These are phyloP conservation scores for Reticulascus tulasneorum DNA, from an alignment of 2,329 filamentous ascomycete genomes.

Conservation along the genomic window DNA sequence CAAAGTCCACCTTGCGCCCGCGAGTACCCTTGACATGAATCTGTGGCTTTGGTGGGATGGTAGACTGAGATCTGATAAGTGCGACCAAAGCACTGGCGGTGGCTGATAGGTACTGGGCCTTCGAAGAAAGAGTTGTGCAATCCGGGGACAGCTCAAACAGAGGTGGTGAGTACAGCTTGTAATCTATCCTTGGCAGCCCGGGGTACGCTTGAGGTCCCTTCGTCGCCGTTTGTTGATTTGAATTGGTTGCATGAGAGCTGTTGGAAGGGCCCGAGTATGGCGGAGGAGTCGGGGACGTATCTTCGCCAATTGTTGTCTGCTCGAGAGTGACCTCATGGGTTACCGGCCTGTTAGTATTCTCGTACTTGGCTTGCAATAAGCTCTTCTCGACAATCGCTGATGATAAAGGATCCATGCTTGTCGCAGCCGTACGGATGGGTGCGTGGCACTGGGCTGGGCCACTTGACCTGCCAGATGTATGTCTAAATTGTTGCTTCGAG, in stretches of 20 bases:
- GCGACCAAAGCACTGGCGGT: conserved; percentile 40
- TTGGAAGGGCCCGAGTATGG: conserved; percentile 30
- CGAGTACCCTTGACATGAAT: conserved; percentile 45
- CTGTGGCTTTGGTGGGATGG: conserved; percentile 51
- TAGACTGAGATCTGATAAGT: conserved; percentile 44
- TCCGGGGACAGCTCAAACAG: conserved; percentile 49
- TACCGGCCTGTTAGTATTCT: not conserved
- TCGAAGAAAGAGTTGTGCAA: conserved; percentile 41
- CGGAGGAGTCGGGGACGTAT: conserved; percentile 20
- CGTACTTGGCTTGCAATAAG: not conserved
- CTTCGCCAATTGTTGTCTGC: not conserved
- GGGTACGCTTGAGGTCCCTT: conserved; percentile 34
- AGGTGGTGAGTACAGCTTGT: conserved; percentile 48
- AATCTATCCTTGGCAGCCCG: conserved; percentile 45
- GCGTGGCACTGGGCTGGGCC: too few species aligned
- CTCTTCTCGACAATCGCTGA: conserved; percentile 1
- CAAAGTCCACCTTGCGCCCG: conserved; percentile 44
- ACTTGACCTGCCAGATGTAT: too few species aligned
- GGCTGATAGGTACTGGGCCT: conserved; percentile 44
- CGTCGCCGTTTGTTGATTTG: conserved; percentile 6
- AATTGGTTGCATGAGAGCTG: conserved; percentile 9
- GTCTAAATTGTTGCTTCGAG: too few species aligned
- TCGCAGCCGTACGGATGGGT: too few species aligned
- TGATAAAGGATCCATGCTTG: not conserved
- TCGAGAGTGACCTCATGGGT: not conserved